phyloP scores from a whole-genome alignment of 495 filamentous ascomycete species.

The Terfezia boudieri region DNA sequence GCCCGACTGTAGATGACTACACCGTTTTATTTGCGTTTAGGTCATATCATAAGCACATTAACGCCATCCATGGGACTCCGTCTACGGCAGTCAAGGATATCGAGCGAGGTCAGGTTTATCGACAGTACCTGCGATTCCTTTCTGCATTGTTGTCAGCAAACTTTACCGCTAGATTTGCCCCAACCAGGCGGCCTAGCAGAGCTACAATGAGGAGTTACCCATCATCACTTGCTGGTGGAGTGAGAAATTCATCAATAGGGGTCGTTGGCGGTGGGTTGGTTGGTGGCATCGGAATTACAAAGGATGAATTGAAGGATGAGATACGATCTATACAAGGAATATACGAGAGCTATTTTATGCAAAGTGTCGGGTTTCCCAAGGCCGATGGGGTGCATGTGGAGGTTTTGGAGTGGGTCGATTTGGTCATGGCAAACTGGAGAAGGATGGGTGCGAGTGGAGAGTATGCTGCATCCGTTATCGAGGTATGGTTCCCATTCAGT shows the following conservation, averaged over 20 bases:
- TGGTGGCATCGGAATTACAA: not conserved
- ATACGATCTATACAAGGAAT: constrained; percentile 8
- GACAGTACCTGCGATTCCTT: constrained; percentile 13
- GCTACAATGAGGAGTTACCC: not conserved
- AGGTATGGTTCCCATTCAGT: not conserved
- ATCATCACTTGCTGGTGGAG: not conserved
- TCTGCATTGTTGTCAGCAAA: constrained; percentile 4
- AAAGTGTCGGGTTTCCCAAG: constrained; percentile 43
- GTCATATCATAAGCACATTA: constrained; percentile 11
- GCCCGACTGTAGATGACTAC: constrained; percentile 10
- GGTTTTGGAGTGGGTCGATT: constrained; percentile 59
- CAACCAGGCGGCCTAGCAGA: not conserved
- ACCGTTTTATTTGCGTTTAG: constrained; percentile 14
- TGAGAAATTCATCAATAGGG: not conserved
- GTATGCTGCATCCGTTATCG: constrained; percentile 23
- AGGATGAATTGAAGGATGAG: constrained; percentile 7
- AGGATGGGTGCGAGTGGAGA: constrained; percentile 51
- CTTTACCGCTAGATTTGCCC: not conserved
- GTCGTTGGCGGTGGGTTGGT: not conserved
- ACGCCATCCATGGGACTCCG: not conserved
- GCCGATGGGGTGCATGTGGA: constrained; percentile 51
- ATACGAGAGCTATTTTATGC: constrained; percentile 13
- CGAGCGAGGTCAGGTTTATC: constrained; percentile 12
- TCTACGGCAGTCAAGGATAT: constrained; percentile 1
- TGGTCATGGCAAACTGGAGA: constrained; percentile 66